These are phyloP conservation scores for Pythium dissotocum DNA, from an alignment of 352 stramenopile species.

Conservation along the genomic window DNA sequence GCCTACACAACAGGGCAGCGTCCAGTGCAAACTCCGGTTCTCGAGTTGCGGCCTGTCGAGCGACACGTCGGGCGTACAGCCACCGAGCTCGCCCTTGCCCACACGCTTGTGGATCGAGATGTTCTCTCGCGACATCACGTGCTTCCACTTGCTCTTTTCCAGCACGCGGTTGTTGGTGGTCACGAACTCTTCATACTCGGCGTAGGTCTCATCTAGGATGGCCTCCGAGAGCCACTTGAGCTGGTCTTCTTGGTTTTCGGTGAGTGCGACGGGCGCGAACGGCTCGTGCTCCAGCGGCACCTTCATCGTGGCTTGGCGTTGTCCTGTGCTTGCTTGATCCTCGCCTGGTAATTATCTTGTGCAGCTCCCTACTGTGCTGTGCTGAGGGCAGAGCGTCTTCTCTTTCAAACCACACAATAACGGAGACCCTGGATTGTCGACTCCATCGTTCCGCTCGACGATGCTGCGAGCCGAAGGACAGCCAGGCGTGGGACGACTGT, in stretches of 20 bases:
- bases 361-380: neutral
- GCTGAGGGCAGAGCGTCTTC: neutral
- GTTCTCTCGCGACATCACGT: constrained; percentile 19
- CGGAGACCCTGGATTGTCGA: neutral
- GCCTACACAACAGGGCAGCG: constrained; percentile 3
- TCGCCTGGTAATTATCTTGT: neutral
- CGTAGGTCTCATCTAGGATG: neutral
- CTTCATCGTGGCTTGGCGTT: constrained; percentile 48
- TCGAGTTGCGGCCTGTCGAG: constrained; percentile 16
- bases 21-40: constrained; percentile 35
- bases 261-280: constrained; percentile 49
- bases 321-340: constrained; percentile 40
- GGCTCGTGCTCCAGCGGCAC: constrained; percentile 50
- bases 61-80: constrained; percentile 26
- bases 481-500: neutral
- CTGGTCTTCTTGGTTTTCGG: constrained; percentile 11
- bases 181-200: constrained; percentile 15
- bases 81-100: constrained; percentile 7
- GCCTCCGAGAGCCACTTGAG: constrained; percentile 10
- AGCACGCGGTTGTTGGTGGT: constrained; percentile 6
- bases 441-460: neutral
- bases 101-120: constrained; percentile 28
- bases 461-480: neutral
- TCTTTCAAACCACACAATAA: neutral
- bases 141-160: constrained; percentile 17